These are phyloP conservation scores for Perkinsus olseni DNA, from an alignment of 169 alveolate genomes.

Conservation along the genomic window DNA sequence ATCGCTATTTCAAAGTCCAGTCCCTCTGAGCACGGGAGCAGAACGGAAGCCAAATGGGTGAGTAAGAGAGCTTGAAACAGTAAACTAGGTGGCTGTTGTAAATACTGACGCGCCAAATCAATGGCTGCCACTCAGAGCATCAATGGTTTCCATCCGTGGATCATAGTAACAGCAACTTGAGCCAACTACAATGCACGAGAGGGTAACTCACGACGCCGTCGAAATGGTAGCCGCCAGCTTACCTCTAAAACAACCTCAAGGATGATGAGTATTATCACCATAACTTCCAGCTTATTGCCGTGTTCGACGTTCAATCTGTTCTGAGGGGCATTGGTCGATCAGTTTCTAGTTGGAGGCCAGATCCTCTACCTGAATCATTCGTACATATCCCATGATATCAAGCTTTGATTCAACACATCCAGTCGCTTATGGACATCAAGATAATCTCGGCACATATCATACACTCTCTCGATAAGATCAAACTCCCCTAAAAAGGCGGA, in stretches of 20 bases:
- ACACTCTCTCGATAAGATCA: conserved; percentile 4
- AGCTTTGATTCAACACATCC: not conserved
- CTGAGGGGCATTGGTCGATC: not conserved
- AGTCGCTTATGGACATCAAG: not conserved
- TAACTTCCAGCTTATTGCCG: conserved; percentile 1
- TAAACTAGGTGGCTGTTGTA: not conserved
- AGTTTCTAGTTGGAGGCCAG: not conserved
- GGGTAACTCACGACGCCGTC: not conserved
- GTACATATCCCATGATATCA: conserved; percentile 8
- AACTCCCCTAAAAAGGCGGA: not conserved
- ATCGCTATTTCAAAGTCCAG: not conserved
- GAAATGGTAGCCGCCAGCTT: not conserved
- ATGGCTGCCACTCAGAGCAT: not conserved
- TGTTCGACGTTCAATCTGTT: not conserved
- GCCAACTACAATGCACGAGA: not conserved
- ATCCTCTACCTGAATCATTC: not conserved
- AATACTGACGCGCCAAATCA: not conserved
- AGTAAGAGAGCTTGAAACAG: not conserved
- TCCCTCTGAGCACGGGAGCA: not conserved
- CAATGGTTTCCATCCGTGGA: not conserved
- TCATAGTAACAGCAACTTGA: not conserved
- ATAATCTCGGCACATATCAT: conserved; percentile 1
- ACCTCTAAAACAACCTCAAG: conserved; percentile 8
- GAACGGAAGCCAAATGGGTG: not conserved
- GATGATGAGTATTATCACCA: not conserved